Conservation (phyloP, 2,329 filamentous ascomycete species). For the Chlorencoelia australis region DNA sequence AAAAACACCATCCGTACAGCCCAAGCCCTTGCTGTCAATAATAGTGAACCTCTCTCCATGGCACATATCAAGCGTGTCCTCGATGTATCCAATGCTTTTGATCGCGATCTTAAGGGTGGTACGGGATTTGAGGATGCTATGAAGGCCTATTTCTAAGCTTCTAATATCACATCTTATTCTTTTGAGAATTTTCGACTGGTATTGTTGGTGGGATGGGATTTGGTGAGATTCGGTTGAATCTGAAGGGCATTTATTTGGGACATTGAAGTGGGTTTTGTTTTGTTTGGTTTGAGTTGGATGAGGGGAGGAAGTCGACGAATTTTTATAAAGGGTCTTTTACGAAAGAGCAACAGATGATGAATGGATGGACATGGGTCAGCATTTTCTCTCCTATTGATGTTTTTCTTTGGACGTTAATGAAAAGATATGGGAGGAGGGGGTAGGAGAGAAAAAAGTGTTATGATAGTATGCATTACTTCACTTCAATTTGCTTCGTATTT, state of each 20-base stretch:
- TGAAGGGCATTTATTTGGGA: not conserved
- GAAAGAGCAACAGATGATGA: too few species aligned
- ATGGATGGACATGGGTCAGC: too few species aligned
- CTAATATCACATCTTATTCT: not conserved
- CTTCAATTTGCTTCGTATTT: too few species aligned
- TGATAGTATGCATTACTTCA: too few species aligned
- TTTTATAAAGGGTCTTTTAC: too few species aligned
- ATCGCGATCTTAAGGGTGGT: conserved; percentile 73
- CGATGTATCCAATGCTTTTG: conserved; percentile 76
- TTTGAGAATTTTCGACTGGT: not conserved
- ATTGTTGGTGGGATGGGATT: not conserved
- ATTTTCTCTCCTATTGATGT: too few species aligned
- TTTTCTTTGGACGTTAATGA: too few species aligned
- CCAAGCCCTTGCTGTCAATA: conserved; percentile 71
- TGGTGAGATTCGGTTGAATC: not conserved
- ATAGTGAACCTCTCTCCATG: conserved; percentile 63
- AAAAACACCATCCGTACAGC: conserved; percentile 81
- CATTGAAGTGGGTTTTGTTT: not conserved
- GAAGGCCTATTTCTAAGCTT: conserved; percentile 55
- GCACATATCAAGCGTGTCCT: conserved; percentile 71
- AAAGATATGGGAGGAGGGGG: too few species aligned
- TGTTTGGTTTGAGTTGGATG: too few species aligned
- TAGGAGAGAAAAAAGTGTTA: too few species aligned
- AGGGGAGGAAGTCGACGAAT: too few species aligned
- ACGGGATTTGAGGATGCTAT: conserved; percentile 74